A percentile compares a stretch with the other conserved stretches of the same genome.
phyloP scores from a whole-genome alignment of 176 grass and related monocot species.

The Raddia distichophylla region DNA sequence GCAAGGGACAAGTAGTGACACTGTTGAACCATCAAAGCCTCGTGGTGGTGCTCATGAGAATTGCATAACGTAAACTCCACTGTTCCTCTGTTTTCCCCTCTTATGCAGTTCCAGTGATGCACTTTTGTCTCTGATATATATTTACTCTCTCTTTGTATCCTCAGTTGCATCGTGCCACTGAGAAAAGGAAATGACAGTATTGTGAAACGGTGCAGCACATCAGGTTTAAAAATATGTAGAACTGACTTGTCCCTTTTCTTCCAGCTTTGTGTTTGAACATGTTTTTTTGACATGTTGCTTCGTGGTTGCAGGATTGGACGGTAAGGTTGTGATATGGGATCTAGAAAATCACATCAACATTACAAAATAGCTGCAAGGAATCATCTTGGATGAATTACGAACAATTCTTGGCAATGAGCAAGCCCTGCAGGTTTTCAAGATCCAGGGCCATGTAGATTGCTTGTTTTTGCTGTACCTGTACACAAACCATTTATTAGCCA shows the following conservation, averaged over 20 bases:
- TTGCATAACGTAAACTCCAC: constrained; percentile 79
- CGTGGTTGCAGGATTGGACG: constrained; percentile 67
- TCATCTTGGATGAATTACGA: not conserved
- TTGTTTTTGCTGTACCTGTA: constrained; percentile 59
- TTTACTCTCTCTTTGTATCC: constrained; percentile 6
- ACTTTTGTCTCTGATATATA: not conserved
- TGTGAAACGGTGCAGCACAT: constrained; percentile 86
- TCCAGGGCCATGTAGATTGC: constrained; percentile 27
- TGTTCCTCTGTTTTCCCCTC: not conserved
- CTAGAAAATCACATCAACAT: constrained; percentile 56
- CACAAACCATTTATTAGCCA: constrained; percentile 38
- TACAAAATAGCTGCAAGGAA: constrained; percentile 27
- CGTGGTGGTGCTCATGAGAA: constrained; percentile 92
- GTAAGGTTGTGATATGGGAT: constrained; percentile 96
- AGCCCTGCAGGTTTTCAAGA: constrained; percentile 53
- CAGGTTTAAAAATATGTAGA: constrained; percentile 56
- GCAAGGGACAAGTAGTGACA: constrained; percentile 67
- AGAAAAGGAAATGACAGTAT: constrained; percentile 48
- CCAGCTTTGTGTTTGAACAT: not conserved
- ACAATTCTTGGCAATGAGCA: constrained; percentile 25
- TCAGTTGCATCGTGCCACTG: constrained; percentile 79
- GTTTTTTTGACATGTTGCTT: constrained; percentile 35
- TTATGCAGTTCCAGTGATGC: not conserved
- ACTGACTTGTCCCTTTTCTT: not conserved
- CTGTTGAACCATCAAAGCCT: constrained; percentile 73